These are phyloP conservation scores for Graphiopsis chlorocephala DNA, from an alignment of 2,329 filamentous ascomycete species.

Conservation along the genomic window DNA sequence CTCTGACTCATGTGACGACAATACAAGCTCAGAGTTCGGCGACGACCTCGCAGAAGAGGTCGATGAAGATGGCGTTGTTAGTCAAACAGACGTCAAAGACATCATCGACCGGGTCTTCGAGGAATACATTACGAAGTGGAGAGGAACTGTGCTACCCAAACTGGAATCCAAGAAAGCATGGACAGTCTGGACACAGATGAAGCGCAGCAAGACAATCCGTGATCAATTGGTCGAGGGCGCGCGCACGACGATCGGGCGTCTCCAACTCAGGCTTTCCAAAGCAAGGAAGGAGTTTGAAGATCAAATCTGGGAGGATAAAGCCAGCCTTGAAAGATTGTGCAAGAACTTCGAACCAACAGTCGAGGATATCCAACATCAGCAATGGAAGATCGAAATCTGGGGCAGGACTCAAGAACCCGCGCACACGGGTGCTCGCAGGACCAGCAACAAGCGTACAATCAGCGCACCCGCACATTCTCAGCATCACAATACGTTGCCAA, in stretches of 20 bases:
- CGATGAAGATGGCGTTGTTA: slow-evolving; percentile 36
- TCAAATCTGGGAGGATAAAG: slow-evolving; percentile 40
- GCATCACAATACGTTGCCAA: neutral
- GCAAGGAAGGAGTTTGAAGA: slow-evolving; percentile 53
- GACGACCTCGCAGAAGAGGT: slow-evolving; percentile 51
- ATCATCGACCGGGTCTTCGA: slow-evolving; percentile 56
- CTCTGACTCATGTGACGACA: slow-evolving; percentile 26
- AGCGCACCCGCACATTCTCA: neutral
- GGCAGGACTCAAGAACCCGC: slow-evolving; percentile 29
- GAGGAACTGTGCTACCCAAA: slow-evolving; percentile 49
- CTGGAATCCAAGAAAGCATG: slow-evolving; percentile 58
- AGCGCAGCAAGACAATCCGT: slow-evolving; percentile 39
- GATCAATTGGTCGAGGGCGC: slow-evolving; percentile 46
- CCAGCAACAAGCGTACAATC: neutral
- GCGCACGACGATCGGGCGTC: slow-evolving; percentile 41
- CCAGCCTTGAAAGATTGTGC: slow-evolving; percentile 55
- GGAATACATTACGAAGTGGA: slow-evolving; percentile 48
- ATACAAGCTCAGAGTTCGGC: slow-evolving; percentile 27
- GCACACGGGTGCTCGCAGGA: slow-evolving; percentile 14
- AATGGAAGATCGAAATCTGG: slow-evolving; percentile 47
- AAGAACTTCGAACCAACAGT: slow-evolving; percentile 63
- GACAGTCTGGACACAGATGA: slow-evolving; percentile 60
- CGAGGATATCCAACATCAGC: slow-evolving; percentile 55
- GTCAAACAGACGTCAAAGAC: slow-evolving; percentile 47
- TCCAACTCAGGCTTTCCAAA: slow-evolving; percentile 55